Conservation (phyloP, 257 asterid genomes). For the Voacanga thouarsii region DNA sequence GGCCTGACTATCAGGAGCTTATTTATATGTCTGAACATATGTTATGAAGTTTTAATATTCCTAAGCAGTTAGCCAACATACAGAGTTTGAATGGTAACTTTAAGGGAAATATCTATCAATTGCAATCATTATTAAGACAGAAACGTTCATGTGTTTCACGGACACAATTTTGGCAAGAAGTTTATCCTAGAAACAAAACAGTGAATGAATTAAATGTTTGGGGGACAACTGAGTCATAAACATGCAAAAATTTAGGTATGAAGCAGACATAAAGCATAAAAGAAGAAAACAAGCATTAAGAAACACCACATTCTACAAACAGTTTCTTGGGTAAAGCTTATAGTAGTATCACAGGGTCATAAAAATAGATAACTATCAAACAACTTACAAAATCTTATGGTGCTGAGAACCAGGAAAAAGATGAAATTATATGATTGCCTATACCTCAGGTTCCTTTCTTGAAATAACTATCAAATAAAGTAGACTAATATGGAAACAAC, state of each 20-base stretch:
- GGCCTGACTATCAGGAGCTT: not conserved
- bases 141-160: not conserved
- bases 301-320: not conserved
- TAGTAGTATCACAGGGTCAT: not conserved
- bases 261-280: not conserved
- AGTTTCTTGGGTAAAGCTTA: not conserved
- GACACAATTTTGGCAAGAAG: not conserved
- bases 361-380: not conserved
- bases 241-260: not conserved
- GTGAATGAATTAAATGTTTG: not conserved
- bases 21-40: not conserved
- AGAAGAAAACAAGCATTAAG: not conserved
- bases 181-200: not conserved
- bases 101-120: not conserved
- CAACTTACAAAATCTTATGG: not conserved
- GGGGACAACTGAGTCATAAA: not conserved
- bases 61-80: not conserved
- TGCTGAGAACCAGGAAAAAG: not conserved
- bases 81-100: not conserved
- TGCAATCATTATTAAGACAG: not conserved
- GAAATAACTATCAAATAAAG: not conserved
- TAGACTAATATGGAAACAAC: not conserved
- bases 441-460: not conserved
- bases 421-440: too few species aligned
- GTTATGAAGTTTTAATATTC: not conserved